These are phyloP conservation scores for Fraxinus floribunda DNA, from an alignment of 305 asterid species.

Conservation along the genomic window DNA sequence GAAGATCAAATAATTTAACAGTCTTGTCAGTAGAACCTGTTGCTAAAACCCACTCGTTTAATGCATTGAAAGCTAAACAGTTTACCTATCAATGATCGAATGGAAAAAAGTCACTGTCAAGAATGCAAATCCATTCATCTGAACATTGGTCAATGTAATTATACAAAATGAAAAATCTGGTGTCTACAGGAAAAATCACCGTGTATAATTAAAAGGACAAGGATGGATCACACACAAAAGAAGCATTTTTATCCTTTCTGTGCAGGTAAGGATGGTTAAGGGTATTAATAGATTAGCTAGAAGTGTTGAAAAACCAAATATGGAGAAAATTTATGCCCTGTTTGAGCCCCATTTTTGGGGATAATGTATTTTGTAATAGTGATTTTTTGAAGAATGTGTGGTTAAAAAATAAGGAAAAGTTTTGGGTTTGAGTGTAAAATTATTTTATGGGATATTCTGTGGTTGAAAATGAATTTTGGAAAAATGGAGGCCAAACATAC, in stretches of 20 bases:
- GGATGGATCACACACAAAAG: neutral
- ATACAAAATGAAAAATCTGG: neutral
- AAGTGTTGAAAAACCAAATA: neutral
- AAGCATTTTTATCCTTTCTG: neutral
- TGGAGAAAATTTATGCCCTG: neutral
- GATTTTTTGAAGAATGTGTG: no score
- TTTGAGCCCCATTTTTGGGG: no score
- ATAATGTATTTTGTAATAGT: no score
- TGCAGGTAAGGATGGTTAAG: neutral
- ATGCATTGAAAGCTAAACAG: slow-evolving; percentile 83
- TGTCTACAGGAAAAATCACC: neutral
- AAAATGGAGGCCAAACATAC: no score
- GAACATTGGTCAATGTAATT: neutral
- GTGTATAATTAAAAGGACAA: neutral
- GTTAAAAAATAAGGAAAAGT: no score
- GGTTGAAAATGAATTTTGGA: no score
- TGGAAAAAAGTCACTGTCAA: neutral
- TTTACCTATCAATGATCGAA: slow-evolving; percentile 48
- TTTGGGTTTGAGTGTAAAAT: no score
- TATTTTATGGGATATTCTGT: no score
- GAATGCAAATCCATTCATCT: neutral
- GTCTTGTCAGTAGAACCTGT: slow-evolving; percentile 92
- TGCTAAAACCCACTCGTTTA: slow-evolving; percentile 87
- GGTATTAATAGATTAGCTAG: slow-evolving; percentile 2
- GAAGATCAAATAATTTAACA: slow-evolving; percentile 76